Base-by-base conservation (phyloP, 2,329 filamentous ascomycete species). In the Microdochium bolleyi region DNA sequence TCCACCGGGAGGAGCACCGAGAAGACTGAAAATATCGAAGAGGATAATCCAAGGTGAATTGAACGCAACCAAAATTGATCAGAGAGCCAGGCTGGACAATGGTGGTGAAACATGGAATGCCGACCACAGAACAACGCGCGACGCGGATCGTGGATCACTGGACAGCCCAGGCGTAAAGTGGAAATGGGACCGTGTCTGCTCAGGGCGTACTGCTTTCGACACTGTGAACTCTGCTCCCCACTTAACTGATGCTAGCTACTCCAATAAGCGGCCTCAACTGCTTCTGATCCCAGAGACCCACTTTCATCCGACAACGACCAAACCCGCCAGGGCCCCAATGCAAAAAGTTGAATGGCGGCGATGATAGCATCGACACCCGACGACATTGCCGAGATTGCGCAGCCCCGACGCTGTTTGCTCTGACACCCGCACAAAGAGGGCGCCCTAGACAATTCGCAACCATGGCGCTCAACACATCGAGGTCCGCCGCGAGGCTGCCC, bases 391-490 rank as follows among this genome's bases (percentile, higher is more conserved):
- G 41, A 16, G n/a, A 25, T 24, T 24, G 24, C 30, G 48, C 22
- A 51, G 34, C 54, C 49, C 19, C 25, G 44, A 22, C 24, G 41
- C 49, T 22, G 38, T 13, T 24, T 22, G 10, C 46, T 30, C 14
- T 38, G 50, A 27, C 22, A 50, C 48, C 30, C 22, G 54, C 14
- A 41, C 37, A 7, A 7, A 41, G 4, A 41, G 14, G n/a, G 16
- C 41, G 14, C 14, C 21, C 5, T 21, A 10, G 13, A 22, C 41
- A 9, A 53, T 54, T 30, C 48, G 34, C 13, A 51, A 30, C 58
- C 61, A 64, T 73, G 70, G 62, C 70, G 49, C 61, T 67, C 56
- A 70, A 63, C 30, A 61, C 64, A 32, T 61, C 70, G 10, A 62
- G 65, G 54, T 61, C 67, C 4, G 62, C 61, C 19, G 52, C 65